A percentile compares a stretch with the other conserved stretches of the same genome.
Evolutionary conservation across 2,329 filamentous ascomycete genomes (phyloP).

Genomic region (Botrytis deweyae): DNA sequence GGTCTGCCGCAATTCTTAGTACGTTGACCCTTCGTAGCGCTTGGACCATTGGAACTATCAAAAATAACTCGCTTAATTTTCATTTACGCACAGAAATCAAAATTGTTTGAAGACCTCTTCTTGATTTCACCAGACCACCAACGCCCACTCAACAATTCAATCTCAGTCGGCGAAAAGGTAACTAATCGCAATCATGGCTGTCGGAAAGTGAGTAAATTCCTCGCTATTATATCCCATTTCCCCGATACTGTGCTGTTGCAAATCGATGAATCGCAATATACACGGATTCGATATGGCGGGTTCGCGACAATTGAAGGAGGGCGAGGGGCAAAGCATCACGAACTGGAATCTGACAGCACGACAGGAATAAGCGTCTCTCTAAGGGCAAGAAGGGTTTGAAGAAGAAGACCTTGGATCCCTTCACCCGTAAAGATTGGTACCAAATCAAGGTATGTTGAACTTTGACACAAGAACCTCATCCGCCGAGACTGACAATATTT

Average conservation of each 20-base stretch:
- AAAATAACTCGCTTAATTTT: constrained; percentile 20
- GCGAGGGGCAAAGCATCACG: constrained; percentile 29
- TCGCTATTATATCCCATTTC: constrained; percentile 17
- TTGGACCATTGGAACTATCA: constrained; percentile 3
- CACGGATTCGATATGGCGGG: neutral
- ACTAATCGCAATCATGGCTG: constrained; percentile 71
- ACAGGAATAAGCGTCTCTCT: constrained; percentile 99
- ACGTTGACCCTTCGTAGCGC: constrained; percentile 3
- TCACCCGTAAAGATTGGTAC: constrained; percentile 99
- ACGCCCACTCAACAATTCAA: constrained; percentile 24
- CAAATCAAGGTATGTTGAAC: constrained; percentile 74
- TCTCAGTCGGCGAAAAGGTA: constrained; percentile 36
- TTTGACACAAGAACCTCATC: constrained; percentile 9
- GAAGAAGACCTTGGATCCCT: constrained; percentile 98
- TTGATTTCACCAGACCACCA: constrained; percentile 21
- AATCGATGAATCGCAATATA: constrained; percentile 15
- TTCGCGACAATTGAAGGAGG: constrained; percentile 15
- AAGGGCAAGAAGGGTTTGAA: constrained; percentile 99
- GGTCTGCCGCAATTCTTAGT: neutral
- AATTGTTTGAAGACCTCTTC: constrained; percentile 15
- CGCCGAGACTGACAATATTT: constrained; percentile 33
- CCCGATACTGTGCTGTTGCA: constrained; percentile 6
- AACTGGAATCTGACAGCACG: constrained; percentile 35
- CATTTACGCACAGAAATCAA: constrained; percentile 20
- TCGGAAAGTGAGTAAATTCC: constrained; percentile 65